These are phyloP conservation scores for Fusarium sp. DNA, from an alignment of 2,329 filamentous ascomycete genomes.

Conservation along the genomic window DNA sequence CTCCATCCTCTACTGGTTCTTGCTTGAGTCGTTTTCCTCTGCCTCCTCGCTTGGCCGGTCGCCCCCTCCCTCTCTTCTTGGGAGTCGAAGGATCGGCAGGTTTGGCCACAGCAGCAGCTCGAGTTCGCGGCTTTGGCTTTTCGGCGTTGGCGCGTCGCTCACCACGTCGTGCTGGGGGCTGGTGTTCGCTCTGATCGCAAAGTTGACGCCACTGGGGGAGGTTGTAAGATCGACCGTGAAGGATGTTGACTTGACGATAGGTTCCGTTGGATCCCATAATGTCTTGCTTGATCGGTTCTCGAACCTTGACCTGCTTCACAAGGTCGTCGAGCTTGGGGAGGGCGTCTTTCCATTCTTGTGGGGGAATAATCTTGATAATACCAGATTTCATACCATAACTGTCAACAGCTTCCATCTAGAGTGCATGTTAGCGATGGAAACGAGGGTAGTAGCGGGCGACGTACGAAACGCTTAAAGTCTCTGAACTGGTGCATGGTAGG, in stretches of 20 bases:
- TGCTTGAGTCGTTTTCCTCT: slow-evolving; percentile 57
- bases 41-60: slow-evolving; percentile 54
- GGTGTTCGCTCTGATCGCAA: slow-evolving; percentile 94
- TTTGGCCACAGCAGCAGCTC: slow-evolving; percentile 53
- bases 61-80: slow-evolving; percentile 58
- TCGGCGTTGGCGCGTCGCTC: slow-evolving; percentile 77
- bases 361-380: slow-evolving; percentile 95
- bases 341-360: slow-evolving; percentile 89
- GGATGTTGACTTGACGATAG: slow-evolving; percentile 96
- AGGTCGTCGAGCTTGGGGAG: slow-evolving; percentile 85
- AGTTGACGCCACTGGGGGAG: slow-evolving; percentile 95
- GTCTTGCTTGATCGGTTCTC: slow-evolving; percentile 97
- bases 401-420: slow-evolving; percentile 83
- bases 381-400: slow-evolving; percentile 97
- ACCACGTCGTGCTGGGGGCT: slow-evolving; percentile 91
- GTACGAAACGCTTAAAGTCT: slow-evolving; percentile 91
- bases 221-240: slow-evolving; percentile 96
- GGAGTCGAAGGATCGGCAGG: slow-evolving; percentile 51
- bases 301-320: slow-evolving; percentile 91
- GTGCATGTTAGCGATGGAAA: slow-evolving; percentile 47
- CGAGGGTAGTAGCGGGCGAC: slow-evolving; percentile 48
- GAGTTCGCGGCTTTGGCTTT: slow-evolving; percentile 61
- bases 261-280: slow-evolving; percentile 96
- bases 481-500: slow-evolving; percentile 96
- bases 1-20: slow-evolving; percentile 57